phyloP scores from a whole-genome alignment of 331 rosid species.

The Quercus phellos region DNA sequence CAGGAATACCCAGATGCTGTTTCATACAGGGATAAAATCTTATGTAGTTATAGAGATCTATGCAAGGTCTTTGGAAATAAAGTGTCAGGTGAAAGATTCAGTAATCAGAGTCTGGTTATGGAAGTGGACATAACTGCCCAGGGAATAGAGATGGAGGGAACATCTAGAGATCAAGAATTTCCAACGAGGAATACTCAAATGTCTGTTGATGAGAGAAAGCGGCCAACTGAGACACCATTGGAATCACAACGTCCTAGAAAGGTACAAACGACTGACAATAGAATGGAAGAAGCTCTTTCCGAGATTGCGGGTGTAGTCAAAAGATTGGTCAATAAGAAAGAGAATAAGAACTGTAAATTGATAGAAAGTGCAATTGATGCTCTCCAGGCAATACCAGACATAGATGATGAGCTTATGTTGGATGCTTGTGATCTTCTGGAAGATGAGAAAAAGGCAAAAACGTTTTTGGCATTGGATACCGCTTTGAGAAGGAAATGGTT shows the following conservation, averaged over 20 bases:
- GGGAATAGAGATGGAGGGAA: slow-evolving; percentile 32
- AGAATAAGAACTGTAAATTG: slow-evolving; percentile 20
- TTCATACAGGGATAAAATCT: slow-evolving; percentile 41
- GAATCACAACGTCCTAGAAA: slow-evolving; percentile 14
- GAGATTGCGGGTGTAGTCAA: slow-evolving; percentile 56
- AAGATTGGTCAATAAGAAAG: slow-evolving; percentile 33
- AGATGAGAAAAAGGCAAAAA: slow-evolving; percentile 62
- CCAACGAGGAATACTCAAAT: slow-evolving; percentile 12
- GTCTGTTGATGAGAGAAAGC: slow-evolving; percentile 25
- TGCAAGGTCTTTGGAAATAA: slow-evolving; percentile 46
- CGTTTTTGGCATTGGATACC: slow-evolving; percentile 54
- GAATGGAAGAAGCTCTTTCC: slow-evolving; percentile 43
- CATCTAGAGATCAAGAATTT: slow-evolving; percentile 15
- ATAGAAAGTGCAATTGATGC: slow-evolving; percentile 54
- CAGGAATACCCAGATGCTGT: slow-evolving; percentile 60
- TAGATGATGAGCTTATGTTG: slow-evolving; percentile 64
- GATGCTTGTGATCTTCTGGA: slow-evolving; percentile 76
- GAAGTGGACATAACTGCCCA: slow-evolving; percentile 11
- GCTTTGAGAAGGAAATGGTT: slow-evolving; percentile 69
- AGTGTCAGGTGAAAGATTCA: slow-evolving; percentile 25
- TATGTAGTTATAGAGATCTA: slow-evolving; percentile 36
- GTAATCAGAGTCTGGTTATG: slow-evolving; percentile 20
- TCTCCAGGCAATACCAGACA: slow-evolving; percentile 57
- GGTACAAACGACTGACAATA: slow-evolving; percentile 24
- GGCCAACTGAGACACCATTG: slow-evolving; percentile 10